Evolutionary conservation across 345 rosid species (phyloP).

Genomic region (Salix exigua): DNA sequence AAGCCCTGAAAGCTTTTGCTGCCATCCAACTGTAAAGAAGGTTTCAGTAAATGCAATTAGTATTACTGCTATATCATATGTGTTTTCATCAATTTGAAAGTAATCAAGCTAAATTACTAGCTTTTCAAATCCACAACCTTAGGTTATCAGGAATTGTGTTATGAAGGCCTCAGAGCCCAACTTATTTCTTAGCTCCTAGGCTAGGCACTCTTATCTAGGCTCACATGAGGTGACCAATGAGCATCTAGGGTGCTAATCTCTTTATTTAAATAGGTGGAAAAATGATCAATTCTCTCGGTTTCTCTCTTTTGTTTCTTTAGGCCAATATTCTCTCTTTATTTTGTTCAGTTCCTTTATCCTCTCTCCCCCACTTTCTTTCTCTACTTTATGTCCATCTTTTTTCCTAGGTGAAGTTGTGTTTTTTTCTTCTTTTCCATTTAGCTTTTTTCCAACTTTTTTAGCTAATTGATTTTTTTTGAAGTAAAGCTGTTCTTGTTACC

Average conservation of each 20-base stretch:
- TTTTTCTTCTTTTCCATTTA: neutral
- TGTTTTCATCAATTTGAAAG: neutral
- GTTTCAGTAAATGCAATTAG: neutral
- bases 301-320: neutral
- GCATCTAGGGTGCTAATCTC: neutral
- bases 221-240: neutral
- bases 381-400: neutral
- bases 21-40: neutral
- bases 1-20: neutral
- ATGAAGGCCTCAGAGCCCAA: neutral
- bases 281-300: neutral
- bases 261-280: neutral
- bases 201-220: neutral
- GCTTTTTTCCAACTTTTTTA: neutral
- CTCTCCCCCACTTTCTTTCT: neutral
- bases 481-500: neutral
- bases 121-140: neutral
- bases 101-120: neutral
- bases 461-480: neutral
- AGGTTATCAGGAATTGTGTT: neutral
- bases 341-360: neutral
- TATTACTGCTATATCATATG: neutral
- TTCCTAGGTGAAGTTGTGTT: neutral
- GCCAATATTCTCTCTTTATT: neutral
- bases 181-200: neutral